Conservation (phyloP, 179 eudicot species). For the Silene coronaria region DNA sequence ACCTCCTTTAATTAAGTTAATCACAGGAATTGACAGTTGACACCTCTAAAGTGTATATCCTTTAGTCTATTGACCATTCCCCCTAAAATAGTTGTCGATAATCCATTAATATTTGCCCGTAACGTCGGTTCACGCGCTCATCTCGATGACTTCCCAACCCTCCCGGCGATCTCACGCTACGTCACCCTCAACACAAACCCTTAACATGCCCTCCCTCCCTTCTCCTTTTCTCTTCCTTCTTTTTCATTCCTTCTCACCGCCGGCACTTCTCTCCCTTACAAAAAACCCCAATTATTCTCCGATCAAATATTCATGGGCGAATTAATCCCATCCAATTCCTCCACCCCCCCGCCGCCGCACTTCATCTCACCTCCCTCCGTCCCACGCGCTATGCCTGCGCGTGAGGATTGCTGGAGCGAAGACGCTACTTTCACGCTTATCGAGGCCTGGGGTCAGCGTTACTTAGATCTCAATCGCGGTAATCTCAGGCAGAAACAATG, state of each 20-base stretch:
- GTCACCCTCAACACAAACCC: conserved; percentile 16
- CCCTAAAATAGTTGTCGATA: too few relatives aligned
- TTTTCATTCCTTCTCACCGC: conserved; percentile 9
- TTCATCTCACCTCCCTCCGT: conserved; percentile 7
- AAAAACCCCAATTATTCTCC: not conserved
- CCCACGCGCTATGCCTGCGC: conserved; percentile 29
- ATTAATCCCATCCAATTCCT: conserved; percentile 3
- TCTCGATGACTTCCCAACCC: conserved; percentile 13
- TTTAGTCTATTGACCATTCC: too few relatives aligned
- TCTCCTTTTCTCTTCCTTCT: not conserved
- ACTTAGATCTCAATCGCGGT: conserved; percentile 44
- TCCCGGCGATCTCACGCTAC: conserved; percentile 41
- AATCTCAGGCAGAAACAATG: conserved; percentile 53
- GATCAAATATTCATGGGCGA: not conserved
- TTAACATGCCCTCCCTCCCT: conserved; percentile 18
- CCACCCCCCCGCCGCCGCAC: conserved; percentile 16
- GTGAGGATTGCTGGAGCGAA: conserved; percentile 67
- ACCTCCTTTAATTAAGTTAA: too few relatives aligned
- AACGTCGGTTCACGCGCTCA: conserved; percentile 39
- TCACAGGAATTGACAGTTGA: too few relatives aligned
- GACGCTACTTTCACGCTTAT: conserved; percentile 53
- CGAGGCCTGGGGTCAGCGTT: conserved; percentile 53
- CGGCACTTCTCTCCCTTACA: not conserved
- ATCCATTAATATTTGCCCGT: not conserved
- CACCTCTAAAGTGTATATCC: too few relatives aligned